Evolutionary conservation across 768 basidiomycete species (phyloP), one percentile per base, ranked within the genome.

Genomic region (Dioszegia crocea): DNA sequence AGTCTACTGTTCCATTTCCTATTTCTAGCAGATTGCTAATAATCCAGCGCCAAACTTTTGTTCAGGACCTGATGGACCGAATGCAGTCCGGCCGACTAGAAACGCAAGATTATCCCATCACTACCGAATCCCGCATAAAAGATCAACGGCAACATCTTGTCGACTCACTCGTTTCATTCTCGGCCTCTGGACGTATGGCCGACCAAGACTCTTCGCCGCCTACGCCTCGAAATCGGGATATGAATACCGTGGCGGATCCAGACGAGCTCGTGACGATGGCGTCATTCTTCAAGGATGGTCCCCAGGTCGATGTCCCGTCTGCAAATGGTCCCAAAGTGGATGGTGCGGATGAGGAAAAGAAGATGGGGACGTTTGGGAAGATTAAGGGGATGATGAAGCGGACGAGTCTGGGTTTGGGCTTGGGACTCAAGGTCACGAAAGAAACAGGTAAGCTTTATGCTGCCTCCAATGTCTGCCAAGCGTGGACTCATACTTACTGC

Each of bases 71-170:
- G 12, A 27, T 65, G 31, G 46, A 59, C 39, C 59, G 47, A 27
- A 33, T 52, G 53, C 57, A 36, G 49, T 56, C 56, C 5, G 53
- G 59, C 19, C 60, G 65, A 36, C 26, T 67, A 38, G 31, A 44
- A 3, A 41, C 38, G 4, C 68, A 70, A 57, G 68, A 70, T 16
- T 65, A 56, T 47, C 56, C 62, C 11, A 14, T 29, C 30, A 36
- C 54, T 24, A 39, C 47, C 9, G 47, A 64, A 26, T 31, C 63
- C 23, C 56, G 38, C 40, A 53, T 56, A 12, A 47, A 30, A 30
- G 40, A 65, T 31, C 64, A 89, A 87, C 84, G 85, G 57, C 83
- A 86, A 43, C 83, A 83, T 8, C 90, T 93, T 70, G 85, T 92
- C 10, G 85, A 87, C 55, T 83, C 84, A 57, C 80, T 94, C 1